Percentiles rank a stretch among this genome's conserved stretches.
These are phyloP conservation scores for Scalesia atractyloides DNA, from an alignment of 129 eudicot species.

Conservation along the genomic window DNA sequence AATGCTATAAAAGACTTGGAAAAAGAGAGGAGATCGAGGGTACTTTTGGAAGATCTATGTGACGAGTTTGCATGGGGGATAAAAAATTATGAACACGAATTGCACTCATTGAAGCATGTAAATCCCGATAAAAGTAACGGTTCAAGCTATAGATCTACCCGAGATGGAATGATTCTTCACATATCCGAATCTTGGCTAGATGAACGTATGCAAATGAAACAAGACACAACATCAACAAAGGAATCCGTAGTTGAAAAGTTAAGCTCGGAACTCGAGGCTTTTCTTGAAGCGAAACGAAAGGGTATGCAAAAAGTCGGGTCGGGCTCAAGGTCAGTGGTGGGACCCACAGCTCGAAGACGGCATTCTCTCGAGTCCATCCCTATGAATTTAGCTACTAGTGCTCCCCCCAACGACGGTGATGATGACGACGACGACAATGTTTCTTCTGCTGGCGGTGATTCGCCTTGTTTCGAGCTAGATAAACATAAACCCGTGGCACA, in stretches of 20 bases:
- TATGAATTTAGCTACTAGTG: conserved; percentile 70
- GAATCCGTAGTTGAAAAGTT: conserved; percentile 63
- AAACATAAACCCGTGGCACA: conserved; percentile 55
- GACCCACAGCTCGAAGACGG: conserved; percentile 41
- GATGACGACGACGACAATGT: conserved; percentile 42
- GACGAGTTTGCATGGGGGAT: conserved; percentile 92
- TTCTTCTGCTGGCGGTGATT: conserved; percentile 61
- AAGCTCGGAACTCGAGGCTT: conserved; percentile 71
- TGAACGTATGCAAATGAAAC: conserved; percentile 75
- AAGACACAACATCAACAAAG: conserved; percentile 42
- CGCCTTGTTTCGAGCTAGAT: conserved; percentile 81
- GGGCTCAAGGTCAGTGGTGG: conserved; percentile 27
- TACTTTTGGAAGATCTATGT: conserved; percentile 82
- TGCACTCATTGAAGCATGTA: conserved; percentile 58
- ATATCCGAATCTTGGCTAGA: conserved; percentile 96
- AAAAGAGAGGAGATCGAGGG: conserved; percentile 56
- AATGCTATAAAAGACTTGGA: conserved; percentile 62
- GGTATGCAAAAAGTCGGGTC: conserved; percentile 6
- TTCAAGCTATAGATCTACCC: conserved; percentile 29
- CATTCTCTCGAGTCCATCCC: conserved; percentile 88
- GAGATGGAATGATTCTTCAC: conserved; percentile 72
- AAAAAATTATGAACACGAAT: conserved; percentile 68
- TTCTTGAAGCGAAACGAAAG: conserved; percentile 54
- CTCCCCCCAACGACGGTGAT: conserved; percentile 70
- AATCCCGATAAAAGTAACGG: conserved; percentile 42